A percentile compares a stretch with the other conserved stretches of the same genome.
Evolutionary conservation across 805 yeast species (phyloP).

Genomic region (Wickerhamiella shivajii): DNA sequence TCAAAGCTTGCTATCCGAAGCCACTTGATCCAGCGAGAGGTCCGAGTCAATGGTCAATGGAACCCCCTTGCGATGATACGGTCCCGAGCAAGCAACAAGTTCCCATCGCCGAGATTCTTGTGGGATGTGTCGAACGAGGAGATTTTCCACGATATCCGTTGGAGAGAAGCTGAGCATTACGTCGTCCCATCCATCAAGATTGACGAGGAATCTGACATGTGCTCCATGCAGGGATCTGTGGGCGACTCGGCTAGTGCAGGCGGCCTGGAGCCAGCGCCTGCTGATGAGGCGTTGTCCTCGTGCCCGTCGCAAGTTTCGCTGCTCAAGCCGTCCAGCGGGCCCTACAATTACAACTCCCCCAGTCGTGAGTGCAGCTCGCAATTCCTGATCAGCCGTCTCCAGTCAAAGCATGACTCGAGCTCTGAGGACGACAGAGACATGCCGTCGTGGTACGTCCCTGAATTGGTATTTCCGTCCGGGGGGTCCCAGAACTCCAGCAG

Average conservation of each 20-base stretch:
- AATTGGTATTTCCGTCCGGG: no score
- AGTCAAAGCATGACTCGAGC: constrained; percentile 3
- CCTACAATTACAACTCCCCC: neutral
- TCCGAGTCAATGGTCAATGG: no score
- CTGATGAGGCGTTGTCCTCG: no score
- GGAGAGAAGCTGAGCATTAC: constrained; percentile 10
- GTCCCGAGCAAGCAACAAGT: constrained; percentile 33
- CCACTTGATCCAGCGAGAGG: no score
- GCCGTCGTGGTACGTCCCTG: neutral
- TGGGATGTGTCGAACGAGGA: constrained; percentile 20
- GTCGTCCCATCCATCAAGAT: constrained; percentile 5
- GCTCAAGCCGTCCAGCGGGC: no score
- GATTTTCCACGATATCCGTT: constrained; percentile 16
- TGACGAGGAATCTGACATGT: no score
- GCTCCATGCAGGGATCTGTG: no score
- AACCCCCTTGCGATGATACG: constrained; percentile 77
- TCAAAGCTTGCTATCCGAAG: no score
- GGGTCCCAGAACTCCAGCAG: no score
- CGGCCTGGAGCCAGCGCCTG: no score
- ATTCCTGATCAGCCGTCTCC: constrained; percentile 3
- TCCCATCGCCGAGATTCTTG: constrained; percentile 4
- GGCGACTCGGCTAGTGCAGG: no score
- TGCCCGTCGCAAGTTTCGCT: no score
- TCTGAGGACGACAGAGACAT: constrained; percentile 4
- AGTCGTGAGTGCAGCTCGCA: constrained; percentile 4